Evolutionary conservation across 2,329 filamentous ascomycete genomes (phyloP), one percentile per base, ranked within the genome.

Genomic region (Fusarium verrucosum): DNA sequence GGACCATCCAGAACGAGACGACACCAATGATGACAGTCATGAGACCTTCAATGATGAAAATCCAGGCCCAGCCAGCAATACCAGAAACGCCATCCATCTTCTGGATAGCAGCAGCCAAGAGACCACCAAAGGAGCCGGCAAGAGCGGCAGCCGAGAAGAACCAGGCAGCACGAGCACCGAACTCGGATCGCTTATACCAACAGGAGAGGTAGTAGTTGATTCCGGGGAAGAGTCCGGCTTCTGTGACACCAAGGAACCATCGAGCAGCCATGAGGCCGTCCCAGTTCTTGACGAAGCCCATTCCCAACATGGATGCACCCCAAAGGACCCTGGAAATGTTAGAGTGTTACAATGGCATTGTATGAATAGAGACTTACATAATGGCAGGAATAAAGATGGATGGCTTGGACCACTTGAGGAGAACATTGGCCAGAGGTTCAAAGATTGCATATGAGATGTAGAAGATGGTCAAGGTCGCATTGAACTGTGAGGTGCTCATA

Each of bases 111-210:
- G 89, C 89, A 1, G 90, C 90, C 4, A 92, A 82, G 2, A 92
- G 83, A 5, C 90, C 90, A 71, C 89, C 90, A 63, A 93, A 92
- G 0, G 89, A 92, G 1, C 92, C 92, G 1, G 91, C 89, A 0
- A 95, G 78, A 0, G 92, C 91, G 1, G 92, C 92, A 0, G 91
- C 90, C 0, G 90, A 92, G 80, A 95, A 96, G 80, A 95, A 94
- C 54, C 93, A 87, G 14, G 92, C 90, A 35, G 90, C 87, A 32
- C 92, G 86, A n/a, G 92, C 83, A 45, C 91, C 92, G 51, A 95
- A 90, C 71, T 96, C 92, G 16, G 83, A 85, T 32, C 92, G 83
- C 72, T 87, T 89, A 71, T 95, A 96, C 92, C 92, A 96, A 73
- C 90, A 94, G 0, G 88, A 91, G 0, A 95, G 83, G 72, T 93